Evolutionary conservation across 1,284 basidiomycete genomes (phyloP).

Genomic region (Singerocomus rubriflavus): DNA sequence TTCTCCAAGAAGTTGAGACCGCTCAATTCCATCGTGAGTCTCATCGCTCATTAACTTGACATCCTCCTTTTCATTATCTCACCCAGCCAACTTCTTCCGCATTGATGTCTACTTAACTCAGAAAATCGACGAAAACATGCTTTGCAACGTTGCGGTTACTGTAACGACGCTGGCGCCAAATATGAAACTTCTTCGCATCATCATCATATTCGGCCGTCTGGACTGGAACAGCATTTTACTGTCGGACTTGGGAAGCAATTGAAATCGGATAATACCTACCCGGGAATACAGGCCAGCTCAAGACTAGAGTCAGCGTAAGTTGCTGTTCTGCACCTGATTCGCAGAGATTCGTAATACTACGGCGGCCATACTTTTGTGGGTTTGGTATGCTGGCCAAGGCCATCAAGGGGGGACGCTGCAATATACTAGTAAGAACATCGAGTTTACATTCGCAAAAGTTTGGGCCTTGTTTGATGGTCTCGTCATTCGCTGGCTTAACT

Average conservation of each 20-base stretch:
- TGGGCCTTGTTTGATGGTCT: background rate
- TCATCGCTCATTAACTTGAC: background rate
- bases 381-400: constrained; percentile 68
- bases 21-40: constrained; percentile 78
- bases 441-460: constrained; percentile 82
- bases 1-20: constrained; percentile 81
- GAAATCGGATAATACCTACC: constrained; percentile 77
- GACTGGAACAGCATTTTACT: constrained; percentile 79
- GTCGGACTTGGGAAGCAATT: constrained; percentile 67
- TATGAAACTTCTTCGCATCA: constrained; percentile 82
- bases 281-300: constrained; percentile 71
- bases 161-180: constrained; percentile 73
- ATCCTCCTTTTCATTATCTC: background rate
- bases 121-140: constrained; percentile 79
- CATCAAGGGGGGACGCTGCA: constrained; percentile 64
- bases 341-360: constrained; percentile 5
- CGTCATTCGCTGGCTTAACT: constrained; percentile 3
- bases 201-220: constrained; percentile 86
- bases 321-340: background rate
- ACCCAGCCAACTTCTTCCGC: constrained; percentile 77
- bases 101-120: constrained; percentile 91
- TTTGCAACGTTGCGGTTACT: constrained; percentile 81
- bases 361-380: constrained; percentile 85
- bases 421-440: constrained; percentile 51
- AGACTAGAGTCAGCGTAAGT: constrained; percentile 77